Conservation (phyloP, 2,329 filamentous ascomycete species). For the Ilyonectria robusta region DNA sequence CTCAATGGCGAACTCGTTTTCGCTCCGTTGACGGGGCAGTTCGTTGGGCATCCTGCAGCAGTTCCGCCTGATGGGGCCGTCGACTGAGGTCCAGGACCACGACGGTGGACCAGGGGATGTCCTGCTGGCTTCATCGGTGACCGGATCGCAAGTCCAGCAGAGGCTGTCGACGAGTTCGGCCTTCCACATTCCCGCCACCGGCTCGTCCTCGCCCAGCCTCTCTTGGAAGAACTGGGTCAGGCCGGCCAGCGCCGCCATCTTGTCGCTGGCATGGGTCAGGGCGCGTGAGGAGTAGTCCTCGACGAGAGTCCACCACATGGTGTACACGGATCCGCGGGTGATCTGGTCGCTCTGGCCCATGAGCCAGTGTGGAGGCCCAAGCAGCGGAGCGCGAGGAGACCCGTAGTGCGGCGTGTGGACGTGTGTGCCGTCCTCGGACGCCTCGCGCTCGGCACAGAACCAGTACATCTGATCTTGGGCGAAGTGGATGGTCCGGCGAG, state of each 20-base stretch:
- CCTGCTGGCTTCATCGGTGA: background rate
- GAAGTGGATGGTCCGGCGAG: background rate
- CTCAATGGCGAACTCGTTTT: slow-evolving; percentile 7
- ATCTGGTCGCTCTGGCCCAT: background rate
- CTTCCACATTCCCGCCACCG: background rate
- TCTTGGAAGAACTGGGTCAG: background rate
- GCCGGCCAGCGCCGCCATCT: background rate
- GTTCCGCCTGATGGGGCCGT: background rate
- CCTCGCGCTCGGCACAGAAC: background rate
- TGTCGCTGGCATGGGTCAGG: background rate
- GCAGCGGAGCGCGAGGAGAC: background rate
- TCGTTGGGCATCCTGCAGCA: background rate
- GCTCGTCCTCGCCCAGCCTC: background rate
- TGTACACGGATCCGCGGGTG: background rate
- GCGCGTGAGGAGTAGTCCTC: background rate
- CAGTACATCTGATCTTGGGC: background rate
- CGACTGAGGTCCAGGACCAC: background rate
- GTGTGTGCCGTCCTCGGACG: background rate
- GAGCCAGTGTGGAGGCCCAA: background rate
- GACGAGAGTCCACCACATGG: background rate
- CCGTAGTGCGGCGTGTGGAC: background rate
- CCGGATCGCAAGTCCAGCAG: background rate
- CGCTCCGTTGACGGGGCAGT: background rate
- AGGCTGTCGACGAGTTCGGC: background rate
- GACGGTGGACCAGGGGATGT: background rate